A percentile compares a stretch with the other conserved stretches of the same genome.
Conservation (phyloP, 164 flowering plant genomes). For the Stephania japonica region DNA sequence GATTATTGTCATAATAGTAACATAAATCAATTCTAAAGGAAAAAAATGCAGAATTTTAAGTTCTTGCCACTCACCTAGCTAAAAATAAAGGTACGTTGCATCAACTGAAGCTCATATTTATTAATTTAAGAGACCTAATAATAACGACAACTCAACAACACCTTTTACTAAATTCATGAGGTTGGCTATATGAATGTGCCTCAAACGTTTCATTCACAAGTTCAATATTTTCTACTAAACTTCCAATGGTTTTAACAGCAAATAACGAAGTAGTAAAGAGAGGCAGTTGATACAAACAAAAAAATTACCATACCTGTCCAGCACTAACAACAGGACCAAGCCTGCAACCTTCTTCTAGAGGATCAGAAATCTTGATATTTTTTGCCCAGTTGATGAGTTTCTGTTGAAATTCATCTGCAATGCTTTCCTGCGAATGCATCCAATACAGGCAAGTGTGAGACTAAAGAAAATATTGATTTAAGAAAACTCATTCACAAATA, state of each 20-base stretch:
- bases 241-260: not conserved
- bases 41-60: not conserved
- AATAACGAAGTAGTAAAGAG: not conserved
- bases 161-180: too few relatives aligned
- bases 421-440: conserved; percentile 59
- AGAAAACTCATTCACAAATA: not conserved
- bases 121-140: too few relatives aligned
- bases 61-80: too few relatives aligned
- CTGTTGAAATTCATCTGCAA: conserved; percentile 65
- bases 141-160: too few relatives aligned
- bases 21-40: not conserved
- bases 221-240: too few relatives aligned
- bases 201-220: too few relatives aligned
- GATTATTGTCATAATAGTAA: not conserved
- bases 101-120: too few relatives aligned
- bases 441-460: not conserved
- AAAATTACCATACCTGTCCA: conserved; percentile 56
- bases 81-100: too few relatives aligned
- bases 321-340: conserved; percentile 90
- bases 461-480: not conserved
- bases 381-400: conserved; percentile 68
- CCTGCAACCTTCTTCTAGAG: conserved; percentile 90
- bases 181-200: too few relatives aligned
- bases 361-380: conserved; percentile 89
- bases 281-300: not conserved